A percentile compares a stretch with the other conserved stretches of the same genome.
Evolutionary conservation across 331 rosid genomes (phyloP).

Genomic region (Pyrus hybrid): DNA sequence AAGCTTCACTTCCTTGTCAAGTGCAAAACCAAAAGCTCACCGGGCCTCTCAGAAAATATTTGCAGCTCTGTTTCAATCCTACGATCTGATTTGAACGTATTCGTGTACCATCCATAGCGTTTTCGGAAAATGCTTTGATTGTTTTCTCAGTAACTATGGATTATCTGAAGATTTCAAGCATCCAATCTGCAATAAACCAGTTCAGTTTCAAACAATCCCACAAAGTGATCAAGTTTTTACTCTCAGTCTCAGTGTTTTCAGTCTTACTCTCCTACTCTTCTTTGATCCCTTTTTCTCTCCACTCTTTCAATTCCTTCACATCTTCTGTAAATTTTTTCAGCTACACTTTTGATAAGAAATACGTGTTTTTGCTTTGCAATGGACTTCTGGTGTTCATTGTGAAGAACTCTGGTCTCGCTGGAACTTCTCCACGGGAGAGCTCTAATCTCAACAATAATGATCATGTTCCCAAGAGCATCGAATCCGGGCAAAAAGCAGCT

Average conservation of each 20-base stretch:
- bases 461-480: not conserved
- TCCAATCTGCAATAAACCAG: not conserved
- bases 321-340: conserved; percentile 16
- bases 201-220: not conserved
- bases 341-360: conserved; percentile 36
- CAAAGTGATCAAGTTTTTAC: conserved; percentile 19
- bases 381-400: conserved; percentile 44
- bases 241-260: conserved; percentile 20
- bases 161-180: not conserved
- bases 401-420: conserved; percentile 27
- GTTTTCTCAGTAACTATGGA: conserved; percentile 10
- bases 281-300: conserved; percentile 7
- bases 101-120: too few relatives aligned
- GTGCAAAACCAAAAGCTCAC: not conserved
- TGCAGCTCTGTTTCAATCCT: too few relatives aligned
- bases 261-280: conserved; percentile 11
- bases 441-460: not conserved
- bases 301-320: conserved; percentile 1
- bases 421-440: too few relatives aligned
- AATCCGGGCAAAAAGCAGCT: not conserved
- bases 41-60: not conserved
- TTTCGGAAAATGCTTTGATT: too few relatives aligned
- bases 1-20: not conserved
- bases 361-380: conserved; percentile 62
- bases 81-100: too few relatives aligned